Evolutionary conservation across 441 rosid genomes (phyloP), one percentile per base, ranked within the genome.

Genomic region (Eruca vesicaria): DNA sequence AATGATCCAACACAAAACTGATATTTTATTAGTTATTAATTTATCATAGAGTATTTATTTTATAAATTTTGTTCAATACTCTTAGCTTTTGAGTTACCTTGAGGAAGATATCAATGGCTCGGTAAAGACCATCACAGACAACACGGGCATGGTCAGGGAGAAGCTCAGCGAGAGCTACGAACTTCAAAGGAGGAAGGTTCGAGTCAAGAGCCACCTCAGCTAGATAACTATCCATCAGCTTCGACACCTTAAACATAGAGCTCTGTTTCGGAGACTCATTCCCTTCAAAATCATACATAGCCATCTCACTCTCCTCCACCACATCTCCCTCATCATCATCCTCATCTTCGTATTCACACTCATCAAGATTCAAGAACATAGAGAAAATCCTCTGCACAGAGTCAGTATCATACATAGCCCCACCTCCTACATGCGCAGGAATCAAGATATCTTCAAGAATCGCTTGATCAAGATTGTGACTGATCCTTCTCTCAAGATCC

Each of bases 221-320:
- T 0, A 92, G 89, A 82, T 77, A 94, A 68, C 83, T 89, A 74
- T 94, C 98, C 68, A 94, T 71, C 69, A 92, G 80, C 76, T 94
- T 92, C 32, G 97, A 94, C 11, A 94, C 97, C 79, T 94, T 92
- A 20, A 94, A 84, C 78, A 94, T 92, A 41, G 97, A 89, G 73
- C 97, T 92, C 78, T 94, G 98, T 77, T 92, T 94, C 21, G 97
- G 97, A 65, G 98, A 92, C 73, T 93, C 92, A 20, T 92, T 89
- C 56, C 91, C 90, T 58, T 92, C 97, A 21, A 90, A 92, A 84
- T 88, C 95, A 69, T 90, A 94, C 52, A 86, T 83, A 4, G 68
- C 87, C 98, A 91, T 88, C 66, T 89, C 96, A 6, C 79, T 83
- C 73, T 94, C 98, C 23, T 88, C 91, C 55, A 86, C 84, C 75